Evolutionary conservation across 2,329 filamentous ascomycete species (phyloP).

Genomic region (Aspergillus hortae): DNA sequence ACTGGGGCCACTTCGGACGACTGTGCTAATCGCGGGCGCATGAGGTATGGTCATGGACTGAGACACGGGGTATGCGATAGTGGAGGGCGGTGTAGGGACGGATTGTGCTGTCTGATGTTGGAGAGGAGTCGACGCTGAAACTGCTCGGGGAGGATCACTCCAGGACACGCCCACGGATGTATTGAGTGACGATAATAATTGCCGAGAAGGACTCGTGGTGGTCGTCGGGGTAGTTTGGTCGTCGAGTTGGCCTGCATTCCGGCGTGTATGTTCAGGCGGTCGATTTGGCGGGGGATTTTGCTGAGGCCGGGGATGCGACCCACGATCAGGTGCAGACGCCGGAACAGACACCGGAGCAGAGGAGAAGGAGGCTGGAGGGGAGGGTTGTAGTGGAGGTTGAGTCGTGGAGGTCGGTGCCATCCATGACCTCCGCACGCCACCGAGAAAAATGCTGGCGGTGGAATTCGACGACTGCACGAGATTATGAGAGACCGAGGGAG

Average conservation of each 20-base stretch:
- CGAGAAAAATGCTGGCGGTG: slow-evolving; percentile 40
- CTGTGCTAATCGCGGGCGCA: no score
- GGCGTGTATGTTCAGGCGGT: slow-evolving; percentile 14
- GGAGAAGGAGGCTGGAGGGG: neutral
- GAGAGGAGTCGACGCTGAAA: neutral
- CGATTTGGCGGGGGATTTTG: slow-evolving; percentile 13
- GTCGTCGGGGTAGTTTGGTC: neutral
- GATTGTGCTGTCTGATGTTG: no score
- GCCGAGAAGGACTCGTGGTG: neutral
- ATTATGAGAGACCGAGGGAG: slow-evolving; percentile 5
- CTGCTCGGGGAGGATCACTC: neutral
- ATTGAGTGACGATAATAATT: neutral
- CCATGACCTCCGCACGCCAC: slow-evolving; percentile 37
- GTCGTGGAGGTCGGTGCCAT: slow-evolving; percentile 20
- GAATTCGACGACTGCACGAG: slow-evolving; percentile 32
- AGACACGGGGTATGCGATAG: no score
- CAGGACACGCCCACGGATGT: neutral
- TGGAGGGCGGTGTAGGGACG: no score
- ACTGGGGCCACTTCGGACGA: no score
- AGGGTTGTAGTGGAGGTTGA: neutral
- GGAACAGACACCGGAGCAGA: neutral
- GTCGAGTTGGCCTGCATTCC: slow-evolving; percentile 28
- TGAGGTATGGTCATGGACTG: no score
- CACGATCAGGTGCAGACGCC: neutral
- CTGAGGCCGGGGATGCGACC: slow-evolving; percentile 9